Percentiles rank a stretch among this genome's conserved stretches.
Conservation (phyloP, 768 basidiomycete genomes). For the Russula compacta region DNA sequence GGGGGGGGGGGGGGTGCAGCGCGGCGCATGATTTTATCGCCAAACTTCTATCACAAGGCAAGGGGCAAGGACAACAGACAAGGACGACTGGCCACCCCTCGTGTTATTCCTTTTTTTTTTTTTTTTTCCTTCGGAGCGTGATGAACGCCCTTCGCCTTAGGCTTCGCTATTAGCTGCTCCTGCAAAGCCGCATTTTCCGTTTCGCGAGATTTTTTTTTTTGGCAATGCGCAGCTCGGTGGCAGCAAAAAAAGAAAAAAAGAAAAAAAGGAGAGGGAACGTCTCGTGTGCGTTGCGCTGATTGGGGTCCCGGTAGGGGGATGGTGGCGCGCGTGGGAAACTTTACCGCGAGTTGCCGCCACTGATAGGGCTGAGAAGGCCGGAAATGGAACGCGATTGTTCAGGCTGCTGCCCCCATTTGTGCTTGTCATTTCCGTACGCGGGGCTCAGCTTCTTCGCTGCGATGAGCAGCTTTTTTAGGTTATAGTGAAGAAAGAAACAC, state of each 20-base stretch:
- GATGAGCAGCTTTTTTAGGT: neutral
- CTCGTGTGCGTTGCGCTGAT: no score
- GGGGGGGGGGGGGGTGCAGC: no score
- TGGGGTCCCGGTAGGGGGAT: no score
- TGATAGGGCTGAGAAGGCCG: slow-evolving; percentile 2
- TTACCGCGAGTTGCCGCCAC: neutral
- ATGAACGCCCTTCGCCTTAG: no score
- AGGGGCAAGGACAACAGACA: neutral
- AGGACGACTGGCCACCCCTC: neutral
- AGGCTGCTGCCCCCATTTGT: slow-evolving; percentile 1
- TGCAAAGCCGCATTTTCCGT: no score
- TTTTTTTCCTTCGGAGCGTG: no score
- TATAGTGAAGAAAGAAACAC: neutral
- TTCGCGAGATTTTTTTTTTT: no score
- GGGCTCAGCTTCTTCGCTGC: neutral
- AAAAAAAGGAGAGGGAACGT: neutral
- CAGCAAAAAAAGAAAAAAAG: no score
- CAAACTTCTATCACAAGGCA: neutral
- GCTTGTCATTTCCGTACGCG: slow-evolving; percentile 3
- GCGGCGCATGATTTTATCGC: slow-evolving; percentile 9
- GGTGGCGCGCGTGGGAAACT: neutral
- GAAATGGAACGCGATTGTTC: neutral
- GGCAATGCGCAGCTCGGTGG: no score
- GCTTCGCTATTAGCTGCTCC: no score
- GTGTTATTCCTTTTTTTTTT: no score